Percentiles rank a stretch among this genome's conserved stretches.
Evolutionary conservation across 495 filamentous ascomycete genomes (phyloP).

Genomic region (Aspergillus homomorphus): DNA sequence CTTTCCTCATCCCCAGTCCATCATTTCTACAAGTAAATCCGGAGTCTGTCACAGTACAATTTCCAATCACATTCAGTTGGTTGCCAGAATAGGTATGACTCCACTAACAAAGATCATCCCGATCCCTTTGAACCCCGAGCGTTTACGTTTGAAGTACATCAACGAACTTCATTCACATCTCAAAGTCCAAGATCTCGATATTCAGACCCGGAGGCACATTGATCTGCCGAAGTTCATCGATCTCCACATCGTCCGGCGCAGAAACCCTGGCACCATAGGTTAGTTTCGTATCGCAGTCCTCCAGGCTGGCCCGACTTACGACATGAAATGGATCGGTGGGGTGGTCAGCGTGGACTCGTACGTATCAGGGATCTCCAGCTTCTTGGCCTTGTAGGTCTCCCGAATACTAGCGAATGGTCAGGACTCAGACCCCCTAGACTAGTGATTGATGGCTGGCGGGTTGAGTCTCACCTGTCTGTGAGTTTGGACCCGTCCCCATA

Average conservation of each 20-base stretch:
- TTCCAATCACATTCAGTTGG: too few relatives aligned
- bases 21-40: too few relatives aligned
- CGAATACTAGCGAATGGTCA: conserved; percentile 12
- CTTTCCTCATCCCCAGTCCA: too few relatives aligned
- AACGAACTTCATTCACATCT: background rate
- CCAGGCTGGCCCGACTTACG: conserved; percentile 9
- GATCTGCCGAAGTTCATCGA: conserved; percentile 14
- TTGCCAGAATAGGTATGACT: too few relatives aligned
- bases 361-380: conserved; percentile 17
- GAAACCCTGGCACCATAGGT: conserved; percentile 13
- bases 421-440: background rate
- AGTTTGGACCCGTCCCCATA: conserved; percentile 24
- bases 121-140: too few relatives aligned
- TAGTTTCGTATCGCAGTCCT: background rate
- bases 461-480: conserved; percentile 10
- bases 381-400: conserved; percentile 16
- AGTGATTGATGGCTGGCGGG: background rate
- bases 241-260: conserved; percentile 16
- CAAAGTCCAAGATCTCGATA: conserved; percentile 18
- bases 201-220: conserved; percentile 19
- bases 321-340: conserved; percentile 23
- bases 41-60: too few relatives aligned
- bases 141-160: background rate
- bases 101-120: too few relatives aligned
- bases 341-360: conserved; percentile 20